Base-by-base conservation (phyloP, 169 alveolate genomes). In the Eimeria sp. region DNA sequence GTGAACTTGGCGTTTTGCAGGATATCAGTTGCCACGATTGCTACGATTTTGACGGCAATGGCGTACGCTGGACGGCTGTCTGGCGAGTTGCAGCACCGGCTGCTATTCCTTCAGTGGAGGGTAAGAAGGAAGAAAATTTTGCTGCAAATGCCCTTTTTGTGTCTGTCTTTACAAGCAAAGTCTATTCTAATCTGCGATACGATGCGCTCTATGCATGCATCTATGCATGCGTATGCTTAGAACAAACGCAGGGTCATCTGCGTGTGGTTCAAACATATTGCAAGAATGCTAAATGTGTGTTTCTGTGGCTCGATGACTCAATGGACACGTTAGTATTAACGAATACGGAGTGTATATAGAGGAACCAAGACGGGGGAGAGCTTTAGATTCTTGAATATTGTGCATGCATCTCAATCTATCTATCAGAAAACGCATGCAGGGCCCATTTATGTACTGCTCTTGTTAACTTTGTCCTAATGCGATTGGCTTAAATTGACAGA, bases 51-150 rank as follows among this genome's bases (percentile, higher is more conserved):
- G 22, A 80, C 70, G 49, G 61, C 70, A 22, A 80, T 80, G 89
- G 89, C 89, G 7, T 89, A 72, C 63, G 95, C 95, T 5, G 95
- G 95, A 40, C 73, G 95, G 34, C 63, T 67, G 27, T 76, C 95
- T 27, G 82, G 88, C 13, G 95, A 89, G 95, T 80, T 89, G 54
- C 95, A 89, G 75, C 95, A 89, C 80, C 87, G 95, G 20, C 40
- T 89, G 51, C 88, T 89, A n/a, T 89, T 89, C 61, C 65, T 72
- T n/a, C 80, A 89, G 61, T 89, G 95, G 95, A 70, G 95, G 76
- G 95, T 89, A n/a, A 49, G 95, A 7, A 20, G 40, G 20, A 18
- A 18, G 70, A 18, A 4, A 58, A 6, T 3, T 61, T 7, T 61
- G 18, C 18, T 61, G 5, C 11, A 34, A 30, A 7, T 16, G 45